Base-by-base conservation (phyloP, 208 protist species). In the Trypanosoma lewisi region DNA sequence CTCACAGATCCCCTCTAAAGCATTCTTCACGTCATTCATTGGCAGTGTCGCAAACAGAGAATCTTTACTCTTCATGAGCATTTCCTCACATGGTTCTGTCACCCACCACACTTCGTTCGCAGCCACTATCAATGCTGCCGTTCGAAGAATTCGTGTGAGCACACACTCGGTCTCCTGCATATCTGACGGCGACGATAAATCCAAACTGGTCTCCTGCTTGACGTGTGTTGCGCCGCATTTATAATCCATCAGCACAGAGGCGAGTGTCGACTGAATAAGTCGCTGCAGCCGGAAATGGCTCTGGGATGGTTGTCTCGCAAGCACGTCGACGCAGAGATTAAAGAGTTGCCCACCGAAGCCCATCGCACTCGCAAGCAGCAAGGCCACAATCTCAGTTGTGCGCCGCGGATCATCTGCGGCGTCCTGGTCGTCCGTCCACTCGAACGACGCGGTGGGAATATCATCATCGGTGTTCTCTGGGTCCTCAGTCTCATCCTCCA, bases 271-370 rank as follows among this genome's bases (percentile, higher is more conserved):
- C 11, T 49, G 54, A 2, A 60, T 33, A 9, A 49, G 34, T 28
- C n/a, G 39, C 0, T 28, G 54, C 16, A 59, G 36, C n/a, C 7
- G 23, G 19, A 11, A 27, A 42, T 57, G 33, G 5, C 5, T 14
- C 3, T 57, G 16, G 2, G 27, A 5, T 9, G 52, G 19, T 27
- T 42, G 33, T 9, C 9, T 30, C 33, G 33, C 19, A 42, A 57
- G 41, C 6, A 16, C 33, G 4, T 57, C 52, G 21, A 53, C 49
- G 49, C 49, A 53, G 7, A 17, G 14, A 30, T 57, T 42, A 28
- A 57, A 57, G 33, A 53, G 3, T 27, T 33, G 49, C 31, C 49
- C 49, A 34, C 49, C 49, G 49, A 53, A 6, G 49, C 49, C 49
- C 17, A 53, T 25, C 27, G 23, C 49, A 12, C 23, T 53, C 27